These are phyloP conservation scores for Suillus hirtellus DNA, from an alignment of 768 basidiomycete genomes.

Conservation along the genomic window DNA sequence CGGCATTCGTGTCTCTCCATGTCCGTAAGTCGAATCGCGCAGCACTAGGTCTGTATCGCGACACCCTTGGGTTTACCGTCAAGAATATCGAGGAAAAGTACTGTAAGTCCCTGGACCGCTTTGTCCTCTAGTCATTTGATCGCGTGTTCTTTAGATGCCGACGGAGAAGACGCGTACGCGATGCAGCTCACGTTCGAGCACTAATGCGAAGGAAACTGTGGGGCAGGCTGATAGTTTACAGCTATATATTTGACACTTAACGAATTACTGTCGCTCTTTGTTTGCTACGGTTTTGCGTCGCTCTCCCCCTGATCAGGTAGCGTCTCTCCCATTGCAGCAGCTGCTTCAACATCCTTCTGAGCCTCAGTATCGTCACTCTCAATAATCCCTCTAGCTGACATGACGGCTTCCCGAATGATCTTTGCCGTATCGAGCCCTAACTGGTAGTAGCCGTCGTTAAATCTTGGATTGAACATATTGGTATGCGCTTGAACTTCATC, in stretches of 20 bases:
- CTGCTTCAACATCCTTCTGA: constrained; percentile 10
- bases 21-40: constrained; percentile 96
- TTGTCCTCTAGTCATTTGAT: constrained; percentile 11
- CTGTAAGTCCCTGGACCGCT: constrained; percentile 56
- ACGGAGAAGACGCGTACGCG: constrained; percentile 92
- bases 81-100: constrained; percentile 86
- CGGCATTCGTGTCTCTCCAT: constrained; percentile 82
- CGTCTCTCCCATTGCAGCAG: constrained; percentile 14
- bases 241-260: constrained; percentile 14
- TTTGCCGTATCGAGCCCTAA: constrained; percentile 70
- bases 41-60: constrained; percentile 84
- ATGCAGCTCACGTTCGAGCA: constrained; percentile 71
- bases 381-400: constrained; percentile 27
- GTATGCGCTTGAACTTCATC: constrained; percentile 88
- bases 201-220: constrained; percentile 12
- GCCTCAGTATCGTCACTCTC: constrained; percentile 12
- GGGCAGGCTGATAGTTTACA: constrained; percentile 9
- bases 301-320: not conserved
- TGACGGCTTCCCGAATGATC: constrained; percentile 59
- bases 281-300: constrained; percentile 7
- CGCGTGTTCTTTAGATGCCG: constrained; percentile 63
- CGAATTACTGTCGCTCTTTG: constrained; percentile 11
- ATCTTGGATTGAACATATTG: constrained; percentile 79
- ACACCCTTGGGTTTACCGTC: constrained; percentile 87
- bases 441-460: constrained; percentile 90